A percentile compares a stretch with the other conserved stretches of the same genome.
These are phyloP conservation scores for Ophiocordyceps australis DNA, from an alignment of 2,329 filamentous ascomycete genomes.

Conservation along the genomic window DNA sequence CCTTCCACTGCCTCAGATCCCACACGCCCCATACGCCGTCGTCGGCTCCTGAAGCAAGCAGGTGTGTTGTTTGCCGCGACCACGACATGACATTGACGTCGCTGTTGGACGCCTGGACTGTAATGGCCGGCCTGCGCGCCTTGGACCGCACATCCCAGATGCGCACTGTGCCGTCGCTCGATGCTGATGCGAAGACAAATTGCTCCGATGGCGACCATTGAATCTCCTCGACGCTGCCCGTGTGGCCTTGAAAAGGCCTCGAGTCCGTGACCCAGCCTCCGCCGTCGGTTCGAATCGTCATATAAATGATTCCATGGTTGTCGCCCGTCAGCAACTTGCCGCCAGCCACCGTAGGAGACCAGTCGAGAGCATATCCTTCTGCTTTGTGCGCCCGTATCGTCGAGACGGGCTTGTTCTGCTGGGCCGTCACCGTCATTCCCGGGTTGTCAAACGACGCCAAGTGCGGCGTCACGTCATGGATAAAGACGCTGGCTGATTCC, in stretches of 20 bases:
- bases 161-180: constrained; percentile 84
- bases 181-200: constrained; percentile 87
- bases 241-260: constrained; percentile 68
- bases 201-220: constrained; percentile 92
- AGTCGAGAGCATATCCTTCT: constrained; percentile 94
- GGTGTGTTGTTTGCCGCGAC: constrained; percentile 74
- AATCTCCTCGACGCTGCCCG: constrained; percentile 75
- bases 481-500: constrained; percentile 72
- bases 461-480: constrained; percentile 88
- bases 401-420: constrained; percentile 74
- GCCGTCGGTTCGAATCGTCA: constrained; percentile 70
- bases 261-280: constrained; percentile 82
- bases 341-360: constrained; percentile 60
- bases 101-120: constrained; percentile 62
- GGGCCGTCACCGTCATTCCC: constrained; percentile 58
- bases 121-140: constrained; percentile 72
- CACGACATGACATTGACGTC: constrained; percentile 97
- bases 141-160: constrained; percentile 93
- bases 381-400: constrained; percentile 82
- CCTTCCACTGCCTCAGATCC: constrained; percentile 91
- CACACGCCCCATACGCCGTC: constrained; percentile 91
- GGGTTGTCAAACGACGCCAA: constrained; percentile 80
- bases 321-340: constrained; percentile 88
- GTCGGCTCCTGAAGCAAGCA: constrained; percentile 83
- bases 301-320: constrained; percentile 75